Percentiles rank a stretch among this genome's conserved stretches.
Conservation (phyloP, 2,329 filamentous ascomycete genomes). For the Pseudogymnoascus sp. region DNA sequence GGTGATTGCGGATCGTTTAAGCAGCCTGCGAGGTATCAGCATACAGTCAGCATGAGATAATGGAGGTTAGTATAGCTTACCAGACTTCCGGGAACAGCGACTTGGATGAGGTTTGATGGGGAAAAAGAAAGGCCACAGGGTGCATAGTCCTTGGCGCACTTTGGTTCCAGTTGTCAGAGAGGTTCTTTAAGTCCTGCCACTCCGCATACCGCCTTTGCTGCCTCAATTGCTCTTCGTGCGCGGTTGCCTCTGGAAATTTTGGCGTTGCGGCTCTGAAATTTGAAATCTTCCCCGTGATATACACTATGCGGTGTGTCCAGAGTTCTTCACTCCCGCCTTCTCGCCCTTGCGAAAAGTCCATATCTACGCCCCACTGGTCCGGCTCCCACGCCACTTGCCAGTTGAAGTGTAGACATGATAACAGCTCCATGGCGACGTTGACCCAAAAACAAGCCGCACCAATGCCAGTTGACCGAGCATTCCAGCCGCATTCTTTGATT, state of each 20-base stretch:
- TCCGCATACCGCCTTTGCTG: constrained; percentile 59
- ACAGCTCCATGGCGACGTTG: constrained; percentile 82
- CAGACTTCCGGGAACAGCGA: constrained; percentile 83
- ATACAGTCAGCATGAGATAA: constrained; percentile 11
- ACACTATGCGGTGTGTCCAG: constrained; percentile 85
- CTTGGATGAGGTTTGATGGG: constrained; percentile 56
- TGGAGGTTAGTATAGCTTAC: constrained; percentile 36
- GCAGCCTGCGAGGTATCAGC: constrained; percentile 49
- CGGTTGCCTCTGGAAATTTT: constrained; percentile 48
- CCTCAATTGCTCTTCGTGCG: constrained; percentile 55
- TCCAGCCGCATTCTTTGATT: constrained; percentile 86
- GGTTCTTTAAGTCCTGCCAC: constrained; percentile 71
- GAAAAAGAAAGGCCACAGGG: constrained; percentile 68
- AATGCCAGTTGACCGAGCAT: constrained; percentile 67
- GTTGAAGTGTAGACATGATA: constrained; percentile 79
- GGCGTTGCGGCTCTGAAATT: constrained; percentile 72
- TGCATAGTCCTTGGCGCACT: constrained; percentile 79
- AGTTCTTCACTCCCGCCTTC: constrained; percentile 62
- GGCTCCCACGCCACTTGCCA: constrained; percentile 85
- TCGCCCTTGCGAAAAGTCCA: constrained; percentile 48
- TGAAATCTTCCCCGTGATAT: constrained; percentile 76
- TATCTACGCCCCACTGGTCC: constrained; percentile 79
- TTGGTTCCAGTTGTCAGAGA: constrained; percentile 76
- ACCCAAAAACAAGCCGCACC: constrained; percentile 91
- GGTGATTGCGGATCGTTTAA: constrained; percentile 73